Conservation (phyloP, 805 yeast genomes). For the Lipomyces anomalus region DNA sequence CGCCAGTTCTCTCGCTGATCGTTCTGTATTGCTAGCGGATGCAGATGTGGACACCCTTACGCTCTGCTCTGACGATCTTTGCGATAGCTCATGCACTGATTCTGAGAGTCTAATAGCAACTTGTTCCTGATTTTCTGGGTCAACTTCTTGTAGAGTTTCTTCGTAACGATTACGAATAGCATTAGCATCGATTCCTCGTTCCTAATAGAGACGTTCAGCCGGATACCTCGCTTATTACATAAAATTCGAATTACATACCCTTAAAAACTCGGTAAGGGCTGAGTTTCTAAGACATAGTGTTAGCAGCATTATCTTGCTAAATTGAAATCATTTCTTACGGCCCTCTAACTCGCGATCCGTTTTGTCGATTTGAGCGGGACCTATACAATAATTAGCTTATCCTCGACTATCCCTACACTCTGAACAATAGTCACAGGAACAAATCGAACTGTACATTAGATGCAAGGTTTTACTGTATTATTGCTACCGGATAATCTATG, state of each 20-base stretch:
- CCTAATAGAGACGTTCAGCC: slow-evolving; percentile 5
- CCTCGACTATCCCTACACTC: too few species aligned
- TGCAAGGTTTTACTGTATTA: too few species aligned
- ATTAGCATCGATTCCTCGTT: slow-evolving; percentile 23
- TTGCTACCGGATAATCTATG: too few species aligned
- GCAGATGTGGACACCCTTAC: too few species aligned
- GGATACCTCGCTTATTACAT: background rate
- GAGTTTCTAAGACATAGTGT: slow-evolving; percentile 12
- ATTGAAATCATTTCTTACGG: slow-evolving; percentile 11
- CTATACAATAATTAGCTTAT: too few species aligned
- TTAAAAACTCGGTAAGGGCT: slow-evolving; percentile 24
- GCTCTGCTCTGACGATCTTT: too few species aligned
- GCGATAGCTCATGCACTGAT: too few species aligned
- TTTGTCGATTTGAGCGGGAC: too few species aligned
- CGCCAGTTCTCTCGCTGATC: slow-evolving; percentile 1
- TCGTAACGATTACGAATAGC: slow-evolving; percentile 18
- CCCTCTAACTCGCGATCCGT: slow-evolving; percentile 14
- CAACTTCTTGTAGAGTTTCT: slow-evolving; percentile 10
- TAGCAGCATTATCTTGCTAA: background rate
- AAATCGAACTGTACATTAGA: too few species aligned
- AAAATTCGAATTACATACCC: slow-evolving; percentile 9
- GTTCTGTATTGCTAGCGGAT: too few species aligned
- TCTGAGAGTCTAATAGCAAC: too few species aligned
- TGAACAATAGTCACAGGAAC: too few species aligned
- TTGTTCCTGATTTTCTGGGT: background rate